Percentiles rank a stretch among this genome's conserved stretches.
Conservation (phyloP, 2,329 filamentous ascomycete genomes). For the Clarireedia hainanense region DNA sequence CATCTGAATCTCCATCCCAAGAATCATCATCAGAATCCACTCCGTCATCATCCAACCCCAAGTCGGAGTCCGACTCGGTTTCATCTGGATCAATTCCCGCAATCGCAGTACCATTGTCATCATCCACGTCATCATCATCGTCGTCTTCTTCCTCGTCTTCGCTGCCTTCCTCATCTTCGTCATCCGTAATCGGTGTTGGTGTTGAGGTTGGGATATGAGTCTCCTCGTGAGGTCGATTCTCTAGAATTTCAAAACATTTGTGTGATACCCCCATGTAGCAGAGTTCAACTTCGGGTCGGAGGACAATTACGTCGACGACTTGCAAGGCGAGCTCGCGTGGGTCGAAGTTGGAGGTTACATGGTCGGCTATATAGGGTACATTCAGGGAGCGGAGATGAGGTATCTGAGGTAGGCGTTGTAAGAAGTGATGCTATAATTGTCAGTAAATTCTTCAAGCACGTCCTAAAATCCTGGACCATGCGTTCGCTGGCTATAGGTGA, state of each 20-base stretch:
- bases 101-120: slow-evolving; percentile 29
- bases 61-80: slow-evolving; percentile 32
- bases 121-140: slow-evolving; percentile 35
- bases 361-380: slow-evolving; percentile 59
- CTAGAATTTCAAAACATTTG: slow-evolving; percentile 78
- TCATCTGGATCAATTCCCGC: slow-evolving; percentile 30
- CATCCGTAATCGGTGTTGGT: slow-evolving; percentile 34
- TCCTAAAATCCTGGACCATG: neutral
- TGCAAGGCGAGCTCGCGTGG: slow-evolving; percentile 66
- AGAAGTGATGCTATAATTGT: slow-evolving; percentile 59
- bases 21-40: slow-evolving; percentile 41
- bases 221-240: slow-evolving; percentile 45
- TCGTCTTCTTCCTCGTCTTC: slow-evolving; percentile 42
- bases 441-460: neutral
- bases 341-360: slow-evolving; percentile 47
- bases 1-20: slow-evolving; percentile 40
- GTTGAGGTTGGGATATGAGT: slow-evolving; percentile 27
- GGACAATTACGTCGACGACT: slow-evolving; percentile 68
- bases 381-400: slow-evolving; percentile 64
- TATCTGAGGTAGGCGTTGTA: slow-evolving; percentile 65
- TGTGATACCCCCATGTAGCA: slow-evolving; percentile 69
- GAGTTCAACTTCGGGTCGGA: slow-evolving; percentile 67
- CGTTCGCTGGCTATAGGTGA: neutral
- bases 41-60: slow-evolving; percentile 27
- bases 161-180: slow-evolving; percentile 37